Base-by-base conservation (phyloP, 2,329 filamentous ascomycete genomes). In the Monosporascus cannonballus region DNA sequence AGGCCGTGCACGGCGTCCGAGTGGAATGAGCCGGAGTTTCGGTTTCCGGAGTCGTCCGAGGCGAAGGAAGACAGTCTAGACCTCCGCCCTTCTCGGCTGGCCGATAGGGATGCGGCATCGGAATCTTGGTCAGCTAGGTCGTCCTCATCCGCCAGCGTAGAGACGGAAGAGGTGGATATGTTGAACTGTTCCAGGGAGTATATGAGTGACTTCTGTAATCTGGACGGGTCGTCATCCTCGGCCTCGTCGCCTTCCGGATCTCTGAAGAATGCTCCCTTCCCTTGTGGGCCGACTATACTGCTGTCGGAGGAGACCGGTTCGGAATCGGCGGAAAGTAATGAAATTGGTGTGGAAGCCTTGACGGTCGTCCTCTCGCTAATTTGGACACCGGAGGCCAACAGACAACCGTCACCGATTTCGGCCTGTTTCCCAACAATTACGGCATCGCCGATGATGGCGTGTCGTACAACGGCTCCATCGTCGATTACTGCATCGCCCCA, bases 401-500 rank as follows among this genome's bases (percentile, higher is more conserved):
- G 76, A 4, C 86, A 85, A 25, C 93, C 94, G 8, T 82, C 72
- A 36, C 85, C 79, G 54, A 97, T 73, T 6, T 70, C 80, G 63
- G 86, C 88, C 51, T 81, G 79, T 61, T 84, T 85, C 22, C 91
- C 91, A 51, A 99, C 73, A 1, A 79, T 74, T 18, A 80, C 87
- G 47, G 83, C 81, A 61, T 86, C 84, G 4, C 89, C 94, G 51
- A 99, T 74, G 42, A 99, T 83, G 2, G 90, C 86, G 58, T 84
- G 80, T 8, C 80, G 77, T 47, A 99, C 75, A 24, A 79, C 79
- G 17, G 86, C 78, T 20, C 85, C 85, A 64, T 96, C 90, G 1
- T 84, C 87, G 59, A 99, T 83, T 5, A 80, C 80, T 0, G 84
- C 84, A 61, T 91, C 82, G 61, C 96, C 90, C 92, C 93, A 97